A percentile compares a stretch with the other conserved stretches of the same genome.
These are phyloP conservation scores for Pyrus communis DNA, from an alignment of 306 rosid species.

Conservation along the genomic window DNA sequence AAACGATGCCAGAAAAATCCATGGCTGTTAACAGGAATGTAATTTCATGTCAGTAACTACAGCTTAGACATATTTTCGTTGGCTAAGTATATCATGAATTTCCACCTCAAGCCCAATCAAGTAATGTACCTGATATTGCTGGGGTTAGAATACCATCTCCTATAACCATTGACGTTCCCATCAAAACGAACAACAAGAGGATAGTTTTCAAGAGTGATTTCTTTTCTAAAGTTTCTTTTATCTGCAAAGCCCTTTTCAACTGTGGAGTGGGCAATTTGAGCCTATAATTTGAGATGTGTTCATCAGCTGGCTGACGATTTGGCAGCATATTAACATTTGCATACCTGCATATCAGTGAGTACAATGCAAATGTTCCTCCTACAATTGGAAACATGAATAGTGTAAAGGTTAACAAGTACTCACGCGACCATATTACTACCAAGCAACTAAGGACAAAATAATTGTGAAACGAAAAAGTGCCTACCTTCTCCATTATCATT, in stretches of 20 bases:
- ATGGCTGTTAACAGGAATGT: neutral
- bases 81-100: neutral
- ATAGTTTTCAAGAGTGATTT: slow-evolving; percentile 44
- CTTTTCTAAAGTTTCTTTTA: slow-evolving; percentile 75
- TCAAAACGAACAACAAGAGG: slow-evolving; percentile 71
- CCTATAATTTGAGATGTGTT: slow-evolving; percentile 76
- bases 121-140: slow-evolving; percentile 75
- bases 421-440: neutral
- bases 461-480: neutral
- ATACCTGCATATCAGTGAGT: slow-evolving; percentile 91
- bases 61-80: neutral
- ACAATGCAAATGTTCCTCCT: slow-evolving; percentile 99
- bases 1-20: neutral
- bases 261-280: slow-evolving; percentile 92
- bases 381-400: slow-evolving; percentile 24
- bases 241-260: slow-evolving; percentile 74
- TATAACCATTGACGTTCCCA: slow-evolving; percentile 94
- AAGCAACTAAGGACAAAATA: slow-evolving; percentile 15
- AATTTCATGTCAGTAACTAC: neutral
- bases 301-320: slow-evolving; percentile 88
- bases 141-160: slow-evolving; percentile 98
- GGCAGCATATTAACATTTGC: slow-evolving; percentile 81
- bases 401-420: neutral
- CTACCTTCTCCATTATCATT: slow-evolving; percentile 96
- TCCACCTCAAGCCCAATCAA: neutral